A percentile compares a stretch with the other conserved stretches of the same genome.
phyloP scores from a whole-genome alignment of 169 alveolate genomes.

The Plasmodium inui region DNA sequence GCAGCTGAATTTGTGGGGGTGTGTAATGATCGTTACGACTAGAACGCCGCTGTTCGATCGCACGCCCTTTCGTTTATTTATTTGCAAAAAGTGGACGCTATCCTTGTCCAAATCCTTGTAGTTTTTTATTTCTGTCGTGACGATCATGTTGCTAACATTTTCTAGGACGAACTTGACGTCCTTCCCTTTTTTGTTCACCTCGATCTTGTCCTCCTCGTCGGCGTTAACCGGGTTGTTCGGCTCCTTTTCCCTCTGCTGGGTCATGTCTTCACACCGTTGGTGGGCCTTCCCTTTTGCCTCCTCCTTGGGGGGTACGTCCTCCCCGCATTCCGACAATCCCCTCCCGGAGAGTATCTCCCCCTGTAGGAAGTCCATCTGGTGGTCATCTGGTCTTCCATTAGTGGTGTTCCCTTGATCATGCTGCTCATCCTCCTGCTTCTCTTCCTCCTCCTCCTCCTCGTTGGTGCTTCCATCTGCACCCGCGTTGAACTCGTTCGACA shows the following conservation, averaged over 20 bases:
- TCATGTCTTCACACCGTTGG: no score
- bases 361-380: neutral
- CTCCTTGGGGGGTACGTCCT: neutral
- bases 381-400: neutral
- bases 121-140: constrained; percentile 68
- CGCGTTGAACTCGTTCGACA: neutral
- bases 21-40: constrained; percentile 94
- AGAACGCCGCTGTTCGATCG: constrained; percentile 93
- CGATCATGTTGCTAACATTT: constrained; percentile 69
- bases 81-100: constrained; percentile 79
- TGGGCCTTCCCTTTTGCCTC: neutral
- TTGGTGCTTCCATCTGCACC: neutral
- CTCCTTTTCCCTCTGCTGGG: neutral
- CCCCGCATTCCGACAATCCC: neutral
- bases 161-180: constrained; percentile 64
- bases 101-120: constrained; percentile 73
- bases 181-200: constrained; percentile 46
- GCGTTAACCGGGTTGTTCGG: neutral
- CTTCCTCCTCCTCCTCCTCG: neutral
- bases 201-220: constrained; percentile 12
- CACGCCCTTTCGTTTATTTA: constrained; percentile 87
- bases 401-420: neutral
- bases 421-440: no score
- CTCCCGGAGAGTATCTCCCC: neutral
- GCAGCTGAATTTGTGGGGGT: constrained; percentile 95